Evolutionary conservation across 2,329 filamentous ascomycete genomes (phyloP), one percentile per base, ranked within the genome.

Genomic region (Lachnellula occidentalis): DNA sequence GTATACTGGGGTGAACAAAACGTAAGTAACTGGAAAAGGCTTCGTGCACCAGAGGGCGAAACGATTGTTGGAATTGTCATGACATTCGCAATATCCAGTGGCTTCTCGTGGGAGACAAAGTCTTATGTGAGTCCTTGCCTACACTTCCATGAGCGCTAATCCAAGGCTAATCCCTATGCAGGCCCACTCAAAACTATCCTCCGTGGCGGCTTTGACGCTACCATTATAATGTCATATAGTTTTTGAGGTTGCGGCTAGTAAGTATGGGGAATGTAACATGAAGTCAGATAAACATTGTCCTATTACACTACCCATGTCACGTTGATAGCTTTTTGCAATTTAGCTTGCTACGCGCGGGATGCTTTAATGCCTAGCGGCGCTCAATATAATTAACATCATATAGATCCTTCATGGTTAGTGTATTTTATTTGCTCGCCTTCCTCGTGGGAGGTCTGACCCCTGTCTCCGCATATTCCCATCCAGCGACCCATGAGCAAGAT

Each of bases 11-110:
- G 36, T 1, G 41, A 47, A 37, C 7, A 31, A 2, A 4, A 34
- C 3, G 48, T 45, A n/a, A 9, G 8, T 14, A 48, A 55, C 27
- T 55, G 45, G 53, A 8, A 43, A 17, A 42, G 19, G 11, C 34
- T 55, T 14, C 37, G 36, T 9, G 34, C 53, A 11, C 22, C 45
- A 24, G 19, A 34, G n/a, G 39, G 36, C 34, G 48, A 31, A 41
- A 53, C 31, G 9, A 34, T 55, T 8, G 39, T 55, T 15, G 53
- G 53, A 12, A 19, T 55, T 11, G 42, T 53, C 7, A 45, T 48
- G 31, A 48, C 50, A 48, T 56, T 56, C 27, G 19, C 45, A 4
- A 21, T n/a, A 41, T 3, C 24, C 17, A 22, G 21, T 15, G 17
- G 39, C 9, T 21, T 1, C 7, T 42, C 34, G 12, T 11, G 15